Evolutionary conservation across 2,329 filamentous ascomycete species (phyloP).

Genomic region (Talaromyces sp.): DNA sequence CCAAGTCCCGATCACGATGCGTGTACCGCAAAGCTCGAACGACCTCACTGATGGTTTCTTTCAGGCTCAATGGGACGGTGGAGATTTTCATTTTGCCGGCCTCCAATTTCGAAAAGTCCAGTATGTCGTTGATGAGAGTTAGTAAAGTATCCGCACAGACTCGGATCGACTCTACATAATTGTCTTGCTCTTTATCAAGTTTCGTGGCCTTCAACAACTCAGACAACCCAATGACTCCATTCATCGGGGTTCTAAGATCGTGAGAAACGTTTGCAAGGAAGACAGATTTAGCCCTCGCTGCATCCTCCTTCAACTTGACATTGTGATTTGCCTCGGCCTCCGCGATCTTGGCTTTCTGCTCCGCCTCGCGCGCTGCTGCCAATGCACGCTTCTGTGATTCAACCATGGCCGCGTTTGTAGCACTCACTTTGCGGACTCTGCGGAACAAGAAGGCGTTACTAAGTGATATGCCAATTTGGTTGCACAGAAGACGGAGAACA

Average conservation of each 20-base stretch:
- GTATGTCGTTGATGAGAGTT: conserved; percentile 85
- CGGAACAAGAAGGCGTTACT: conserved; percentile 62
- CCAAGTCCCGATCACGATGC: conserved; percentile 57
- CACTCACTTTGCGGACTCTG: conserved; percentile 58
- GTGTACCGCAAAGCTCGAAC: conserved; percentile 61
- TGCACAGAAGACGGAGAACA: conserved; percentile 56
- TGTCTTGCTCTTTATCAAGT: conserved; percentile 56
- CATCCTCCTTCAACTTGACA: conserved; percentile 64
- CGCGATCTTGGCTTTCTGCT: conserved; percentile 62
- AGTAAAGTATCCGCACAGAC: conserved; percentile 71
- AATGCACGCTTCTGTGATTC: conserved; percentile 62
- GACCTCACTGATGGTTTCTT: conserved; percentile 62
- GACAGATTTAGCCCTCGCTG: conserved; percentile 74
- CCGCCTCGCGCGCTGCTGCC: conserved; percentile 58
- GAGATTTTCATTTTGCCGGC: conserved; percentile 86
- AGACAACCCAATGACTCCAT: conserved; percentile 80
- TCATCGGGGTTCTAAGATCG: conserved; percentile 88
- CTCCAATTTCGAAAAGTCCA: conserved; percentile 84
- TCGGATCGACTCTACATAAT: conserved; percentile 61
- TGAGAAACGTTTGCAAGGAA: conserved; percentile 92
- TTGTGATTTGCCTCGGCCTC: conserved; percentile 63
- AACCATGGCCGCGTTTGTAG: conserved; percentile 62
- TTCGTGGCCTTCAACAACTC: conserved; percentile 58
- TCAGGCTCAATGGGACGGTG: conserved; percentile 74
- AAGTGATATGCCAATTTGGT: conserved; percentile 62